A percentile compares a stretch with the other conserved stretches of the same genome.
These are phyloP conservation scores for Chenopodium suecicum DNA, from an alignment of 148 eudicot genomes.

Conservation along the genomic window DNA sequence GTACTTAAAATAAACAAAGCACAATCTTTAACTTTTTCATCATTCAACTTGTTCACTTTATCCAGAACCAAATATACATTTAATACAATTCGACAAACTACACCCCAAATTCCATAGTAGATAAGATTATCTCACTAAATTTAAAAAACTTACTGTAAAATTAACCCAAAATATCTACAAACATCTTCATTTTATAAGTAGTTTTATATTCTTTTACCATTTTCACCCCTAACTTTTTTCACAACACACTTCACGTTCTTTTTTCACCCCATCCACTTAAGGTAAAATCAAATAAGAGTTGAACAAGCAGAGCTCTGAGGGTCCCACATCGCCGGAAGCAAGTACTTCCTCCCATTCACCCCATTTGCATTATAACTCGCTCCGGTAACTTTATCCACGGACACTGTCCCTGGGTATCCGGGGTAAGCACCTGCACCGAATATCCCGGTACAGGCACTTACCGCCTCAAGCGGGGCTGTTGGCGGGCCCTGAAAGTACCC, in stretches of 20 bases:
- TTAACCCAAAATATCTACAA: constrained; percentile 1
- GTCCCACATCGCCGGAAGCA: constrained; percentile 72
- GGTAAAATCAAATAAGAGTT: constrained; percentile 28
- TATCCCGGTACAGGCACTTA: constrained; percentile 56
- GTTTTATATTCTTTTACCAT: not conserved
- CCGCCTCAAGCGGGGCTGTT: constrained; percentile 54
- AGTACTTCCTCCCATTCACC: constrained; percentile 45
- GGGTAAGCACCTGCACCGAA: constrained; percentile 60
- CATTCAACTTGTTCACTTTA: constrained; percentile 12
- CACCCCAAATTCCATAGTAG: not conserved
- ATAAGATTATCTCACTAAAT: not conserved
- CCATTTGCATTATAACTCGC: constrained; percentile 64
- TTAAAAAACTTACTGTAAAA: constrained; percentile 5
- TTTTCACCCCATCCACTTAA: not conserved
- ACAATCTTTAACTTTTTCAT: not conserved
- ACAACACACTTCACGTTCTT: not conserved
- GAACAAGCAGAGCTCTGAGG: constrained; percentile 42
- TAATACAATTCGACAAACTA: constrained; percentile 16
- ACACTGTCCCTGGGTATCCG: constrained; percentile 42
- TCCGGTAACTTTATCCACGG: constrained; percentile 45
- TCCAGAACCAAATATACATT: constrained; percentile 7
- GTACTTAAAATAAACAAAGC: not conserved
- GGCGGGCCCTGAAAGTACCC: constrained; percentile 61
- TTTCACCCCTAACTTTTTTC: not conserved
- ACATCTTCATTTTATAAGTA: not conserved